These are phyloP conservation scores for Coccomyxa subellipsoidea DNA, from an alignment of 163 green algal species.

Conservation along the genomic window DNA sequence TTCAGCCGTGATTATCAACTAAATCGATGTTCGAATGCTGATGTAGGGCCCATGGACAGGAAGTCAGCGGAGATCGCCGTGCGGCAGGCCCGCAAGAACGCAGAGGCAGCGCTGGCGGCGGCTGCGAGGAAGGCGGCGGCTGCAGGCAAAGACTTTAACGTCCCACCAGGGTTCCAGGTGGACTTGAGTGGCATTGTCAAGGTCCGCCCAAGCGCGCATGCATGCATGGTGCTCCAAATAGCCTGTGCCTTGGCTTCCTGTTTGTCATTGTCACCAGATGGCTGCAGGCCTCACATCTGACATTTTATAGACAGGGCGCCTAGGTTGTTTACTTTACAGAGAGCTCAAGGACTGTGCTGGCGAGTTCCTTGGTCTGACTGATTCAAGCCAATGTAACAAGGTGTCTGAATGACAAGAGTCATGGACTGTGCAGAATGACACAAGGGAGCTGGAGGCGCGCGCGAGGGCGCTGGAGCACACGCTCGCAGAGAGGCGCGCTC, in stretches of 20 bases:
- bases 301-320: no score
- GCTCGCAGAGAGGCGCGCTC: background rate
- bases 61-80: background rate
- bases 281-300: no score
- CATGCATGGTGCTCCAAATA: background rate
- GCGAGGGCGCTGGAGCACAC: background rate
- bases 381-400: no score
- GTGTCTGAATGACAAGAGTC: no score
- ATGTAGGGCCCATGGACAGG: background rate
- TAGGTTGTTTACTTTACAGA: no score
- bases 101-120: background rate
- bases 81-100: background rate
- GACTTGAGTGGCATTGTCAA: slow-evolving; percentile 9
- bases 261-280: background rate
- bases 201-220: background rate
- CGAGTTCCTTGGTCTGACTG: no score
- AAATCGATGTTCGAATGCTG: background rate
- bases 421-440: background rate
- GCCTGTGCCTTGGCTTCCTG: background rate
- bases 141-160: slow-evolving; percentile 18
- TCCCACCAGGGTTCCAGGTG: background rate
- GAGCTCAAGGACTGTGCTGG: no score
- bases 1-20: no score
- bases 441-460: background rate
- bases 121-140: slow-evolving; percentile 23